phyloP scores from a whole-genome alignment of 805 yeast species.

The Diddensiella transvaalensis region DNA sequence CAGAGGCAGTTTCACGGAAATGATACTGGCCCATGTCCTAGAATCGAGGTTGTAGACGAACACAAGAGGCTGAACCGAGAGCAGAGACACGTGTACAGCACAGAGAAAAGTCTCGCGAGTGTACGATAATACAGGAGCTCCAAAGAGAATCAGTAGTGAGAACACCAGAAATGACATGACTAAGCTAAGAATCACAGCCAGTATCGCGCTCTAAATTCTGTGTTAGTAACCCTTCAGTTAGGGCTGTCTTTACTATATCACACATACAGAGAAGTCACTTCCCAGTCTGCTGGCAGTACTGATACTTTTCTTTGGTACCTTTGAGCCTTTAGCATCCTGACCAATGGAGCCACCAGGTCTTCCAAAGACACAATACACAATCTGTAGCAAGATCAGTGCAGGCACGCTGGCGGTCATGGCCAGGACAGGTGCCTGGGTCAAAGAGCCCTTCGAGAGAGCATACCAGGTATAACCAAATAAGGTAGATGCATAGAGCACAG shows the following conservation, averaged over 20 bases:
- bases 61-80: constrained; percentile 64
- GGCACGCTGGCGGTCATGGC: constrained; percentile 21
- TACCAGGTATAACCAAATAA: constrained; percentile 12
- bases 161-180: constrained; percentile 30
- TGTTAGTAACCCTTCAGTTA: no score
- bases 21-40: constrained; percentile 39
- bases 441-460: constrained; percentile 10
- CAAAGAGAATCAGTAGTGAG: constrained; percentile 55
- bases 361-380: constrained; percentile 25
- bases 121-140: constrained; percentile 69
- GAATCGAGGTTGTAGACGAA: constrained; percentile 51
- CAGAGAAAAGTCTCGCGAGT: constrained; percentile 54
- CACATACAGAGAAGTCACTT: constrained; percentile 6
- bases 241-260: no score
- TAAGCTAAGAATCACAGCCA: constrained; percentile 30
- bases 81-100: constrained; percentile 56
- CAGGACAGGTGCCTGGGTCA: constrained; percentile 17
- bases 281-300: constrained; percentile 3
- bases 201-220: constrained; percentile 23
- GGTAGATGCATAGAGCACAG: constrained; percentile 8
- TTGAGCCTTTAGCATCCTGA: constrained; percentile 2
- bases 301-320: constrained; percentile 4
- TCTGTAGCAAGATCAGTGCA: constrained; percentile 19
- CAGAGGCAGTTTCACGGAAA: constrained; percentile 28
- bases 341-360: constrained; percentile 8